Percentiles rank a stretch among this genome's conserved stretches.
These are phyloP conservation scores for Suillus tomentosus DNA, from an alignment of 768 basidiomycete genomes.

Conservation along the genomic window DNA sequence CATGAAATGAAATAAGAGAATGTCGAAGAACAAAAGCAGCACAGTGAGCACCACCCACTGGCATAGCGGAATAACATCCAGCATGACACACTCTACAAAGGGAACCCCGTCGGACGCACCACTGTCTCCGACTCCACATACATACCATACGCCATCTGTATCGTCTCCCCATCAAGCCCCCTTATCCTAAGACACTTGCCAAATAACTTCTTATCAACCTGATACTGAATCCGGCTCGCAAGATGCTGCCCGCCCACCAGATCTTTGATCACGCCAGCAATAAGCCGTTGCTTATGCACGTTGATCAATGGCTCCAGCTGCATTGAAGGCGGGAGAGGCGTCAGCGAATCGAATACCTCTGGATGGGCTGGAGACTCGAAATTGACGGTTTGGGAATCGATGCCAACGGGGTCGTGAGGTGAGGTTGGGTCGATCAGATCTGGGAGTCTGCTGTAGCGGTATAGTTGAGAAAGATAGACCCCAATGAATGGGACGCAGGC, in stretches of 20 bases:
- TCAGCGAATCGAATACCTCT: slow-evolving; percentile 75
- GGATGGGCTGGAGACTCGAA: slow-evolving; percentile 74
- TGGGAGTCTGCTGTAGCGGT: slow-evolving; percentile 65
- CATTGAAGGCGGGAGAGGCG: slow-evolving; percentile 73
- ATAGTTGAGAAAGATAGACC: slow-evolving; percentile 74
- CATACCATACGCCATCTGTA: slow-evolving; percentile 50
- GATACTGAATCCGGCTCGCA: slow-evolving; percentile 69
- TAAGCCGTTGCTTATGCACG: slow-evolving; percentile 84
- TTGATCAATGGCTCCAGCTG: slow-evolving; percentile 85
- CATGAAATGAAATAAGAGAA: slow-evolving; percentile 7
- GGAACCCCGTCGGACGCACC: slow-evolving; percentile 21
- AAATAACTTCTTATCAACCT: slow-evolving; percentile 74
- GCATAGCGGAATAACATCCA: background rate
- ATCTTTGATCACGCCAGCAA: slow-evolving; percentile 78
- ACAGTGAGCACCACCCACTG: background rate
- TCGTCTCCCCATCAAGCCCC: slow-evolving; percentile 57
- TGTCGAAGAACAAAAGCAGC: background rate
- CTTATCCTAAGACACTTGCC: slow-evolving; percentile 73
- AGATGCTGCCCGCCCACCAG: slow-evolving; percentile 84
- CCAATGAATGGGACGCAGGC: slow-evolving; percentile 74
- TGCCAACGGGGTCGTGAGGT: slow-evolving; percentile 64
- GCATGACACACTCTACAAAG: slow-evolving; percentile 16
- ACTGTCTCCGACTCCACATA: slow-evolving; percentile 29
- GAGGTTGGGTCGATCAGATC: slow-evolving; percentile 84
- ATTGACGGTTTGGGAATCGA: slow-evolving; percentile 61